phyloP scores from a whole-genome alignment of 345 rosid species.

The Citrus hindsii region DNA sequence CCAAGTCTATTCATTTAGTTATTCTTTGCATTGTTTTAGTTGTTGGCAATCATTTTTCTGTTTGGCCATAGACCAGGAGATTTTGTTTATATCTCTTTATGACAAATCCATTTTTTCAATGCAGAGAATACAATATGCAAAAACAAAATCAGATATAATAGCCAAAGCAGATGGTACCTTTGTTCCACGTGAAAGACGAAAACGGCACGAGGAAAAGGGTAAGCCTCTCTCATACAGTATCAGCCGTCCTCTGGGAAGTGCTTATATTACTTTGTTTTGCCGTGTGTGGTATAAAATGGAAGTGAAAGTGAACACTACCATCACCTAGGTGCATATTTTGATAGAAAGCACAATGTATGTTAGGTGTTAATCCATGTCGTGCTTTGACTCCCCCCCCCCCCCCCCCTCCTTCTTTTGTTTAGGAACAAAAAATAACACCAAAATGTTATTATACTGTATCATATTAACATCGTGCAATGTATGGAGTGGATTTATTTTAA shows the following conservation, averaged over 20 bases:
- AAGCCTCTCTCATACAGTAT: background rate
- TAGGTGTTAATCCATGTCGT: background rate
- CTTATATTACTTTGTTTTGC: background rate
- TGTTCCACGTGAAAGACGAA: constrained; percentile 92
- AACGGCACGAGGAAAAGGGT: constrained; percentile 97
- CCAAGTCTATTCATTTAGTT: background rate
- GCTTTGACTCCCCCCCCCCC: too few species aligned
- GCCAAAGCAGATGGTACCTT: constrained; percentile 98
- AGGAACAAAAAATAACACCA: background rate
- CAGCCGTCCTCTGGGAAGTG: background rate
- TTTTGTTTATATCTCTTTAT: background rate
- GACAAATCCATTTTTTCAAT: constrained; percentile 2
- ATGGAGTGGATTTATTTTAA: background rate
- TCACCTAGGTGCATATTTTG: background rate
- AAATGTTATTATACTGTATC: background rate
- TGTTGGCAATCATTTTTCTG: background rate
- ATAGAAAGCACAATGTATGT: background rate
- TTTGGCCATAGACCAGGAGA: background rate
- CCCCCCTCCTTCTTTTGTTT: too few species aligned
- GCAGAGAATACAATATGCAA: constrained; percentile 93
- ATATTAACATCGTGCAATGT: background rate
- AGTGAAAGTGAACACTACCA: background rate
- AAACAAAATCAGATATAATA: constrained; percentile 86
- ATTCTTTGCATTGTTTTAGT: background rate
- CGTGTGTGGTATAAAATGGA: background rate